Conservation (phyloP, 1,284 basidiomycete species). For the Fistulinella cinereoalba region DNA sequence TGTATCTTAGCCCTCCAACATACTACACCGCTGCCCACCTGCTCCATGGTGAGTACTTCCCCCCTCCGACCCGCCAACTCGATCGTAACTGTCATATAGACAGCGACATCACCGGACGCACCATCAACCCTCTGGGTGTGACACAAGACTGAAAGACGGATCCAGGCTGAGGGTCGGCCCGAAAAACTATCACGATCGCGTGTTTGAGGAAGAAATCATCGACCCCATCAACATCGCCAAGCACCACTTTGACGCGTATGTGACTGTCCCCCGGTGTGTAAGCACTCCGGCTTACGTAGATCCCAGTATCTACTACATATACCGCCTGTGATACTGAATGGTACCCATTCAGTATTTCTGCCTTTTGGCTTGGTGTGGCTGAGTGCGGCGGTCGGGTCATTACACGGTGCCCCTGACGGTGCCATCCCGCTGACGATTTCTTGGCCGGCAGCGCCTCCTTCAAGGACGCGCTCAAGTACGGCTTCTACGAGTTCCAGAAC, state of each 20-base stretch:
- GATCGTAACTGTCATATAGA: conserved; percentile 39
- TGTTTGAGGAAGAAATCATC: conserved; percentile 93
- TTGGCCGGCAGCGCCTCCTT: conserved; percentile 74
- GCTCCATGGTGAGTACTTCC: conserved; percentile 63
- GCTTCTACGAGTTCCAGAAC: conserved; percentile 95
- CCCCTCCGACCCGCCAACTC: neutral
- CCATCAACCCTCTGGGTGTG: conserved; percentile 82
- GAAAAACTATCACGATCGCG: conserved; percentile 74
- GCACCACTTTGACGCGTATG: conserved; percentile 76
- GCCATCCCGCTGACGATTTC: neutral
- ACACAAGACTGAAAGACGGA: conserved; percentile 71
- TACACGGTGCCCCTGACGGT: neutral
- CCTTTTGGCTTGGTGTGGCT: too few species aligned
- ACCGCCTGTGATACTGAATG: too few species aligned
- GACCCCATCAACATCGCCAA: conserved; percentile 80
- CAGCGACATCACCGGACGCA: conserved; percentile 74
- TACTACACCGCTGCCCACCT: conserved; percentile 94
- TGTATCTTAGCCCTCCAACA: too few species aligned
- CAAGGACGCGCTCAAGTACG: conserved; percentile 94
- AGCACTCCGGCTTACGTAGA: too few species aligned
- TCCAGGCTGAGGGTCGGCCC: conserved; percentile 69
- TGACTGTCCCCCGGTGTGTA: too few species aligned
- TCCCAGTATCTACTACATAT: too few species aligned
- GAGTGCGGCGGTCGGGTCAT: too few species aligned
- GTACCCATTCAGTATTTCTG: too few species aligned